phyloP scores from a whole-genome alignment of 2,329 filamentous ascomycete genomes.

The Fusarium foetens region DNA sequence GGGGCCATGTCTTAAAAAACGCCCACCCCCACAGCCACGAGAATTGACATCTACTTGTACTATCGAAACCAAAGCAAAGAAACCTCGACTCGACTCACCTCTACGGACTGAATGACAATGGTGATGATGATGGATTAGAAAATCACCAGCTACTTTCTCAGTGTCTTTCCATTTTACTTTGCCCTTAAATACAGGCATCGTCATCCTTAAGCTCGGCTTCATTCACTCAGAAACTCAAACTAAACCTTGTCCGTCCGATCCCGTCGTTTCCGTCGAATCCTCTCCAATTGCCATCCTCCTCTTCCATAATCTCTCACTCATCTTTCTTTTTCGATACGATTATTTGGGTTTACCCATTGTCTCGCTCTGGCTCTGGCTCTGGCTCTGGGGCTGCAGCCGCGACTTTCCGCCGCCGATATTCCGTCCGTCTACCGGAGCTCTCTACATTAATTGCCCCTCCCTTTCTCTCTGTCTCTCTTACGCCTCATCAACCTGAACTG shows the following conservation, averaged over 20 bases:
- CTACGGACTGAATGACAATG: constrained; percentile 4
- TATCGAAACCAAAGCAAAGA: constrained; percentile 5
- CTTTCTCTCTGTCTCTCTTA: constrained; percentile 1
- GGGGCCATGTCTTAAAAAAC: constrained; percentile 36
- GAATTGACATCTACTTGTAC: constrained; percentile 9
- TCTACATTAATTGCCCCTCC: constrained; percentile 30
- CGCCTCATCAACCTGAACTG: constrained; percentile 5
- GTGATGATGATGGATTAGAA: not conserved
- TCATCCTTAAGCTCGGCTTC: constrained; percentile 26
- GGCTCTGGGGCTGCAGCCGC: constrained; percentile 11
- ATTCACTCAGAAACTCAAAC: constrained; percentile 14
- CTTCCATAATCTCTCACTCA: constrained; percentile 13
- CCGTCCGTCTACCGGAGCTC: not conserved
- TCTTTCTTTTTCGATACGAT: constrained; percentile 28
- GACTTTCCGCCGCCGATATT: constrained; percentile 21
- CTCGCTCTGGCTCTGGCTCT: not conserved
- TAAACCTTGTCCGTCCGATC: constrained; percentile 41
- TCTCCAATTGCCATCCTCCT: constrained; percentile 29
- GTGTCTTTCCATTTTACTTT: not conserved
- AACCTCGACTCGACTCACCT: not conserved
- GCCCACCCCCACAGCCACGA: constrained; percentile 32
- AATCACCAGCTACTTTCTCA: not conserved
- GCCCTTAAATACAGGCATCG: constrained; percentile 6
- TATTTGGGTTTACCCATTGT: constrained; percentile 19
- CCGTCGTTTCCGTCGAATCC: constrained; percentile 45